Evolutionary conservation across 805 yeast species (phyloP).

Genomic region (Wickerhamiella qilinensis): DNA sequence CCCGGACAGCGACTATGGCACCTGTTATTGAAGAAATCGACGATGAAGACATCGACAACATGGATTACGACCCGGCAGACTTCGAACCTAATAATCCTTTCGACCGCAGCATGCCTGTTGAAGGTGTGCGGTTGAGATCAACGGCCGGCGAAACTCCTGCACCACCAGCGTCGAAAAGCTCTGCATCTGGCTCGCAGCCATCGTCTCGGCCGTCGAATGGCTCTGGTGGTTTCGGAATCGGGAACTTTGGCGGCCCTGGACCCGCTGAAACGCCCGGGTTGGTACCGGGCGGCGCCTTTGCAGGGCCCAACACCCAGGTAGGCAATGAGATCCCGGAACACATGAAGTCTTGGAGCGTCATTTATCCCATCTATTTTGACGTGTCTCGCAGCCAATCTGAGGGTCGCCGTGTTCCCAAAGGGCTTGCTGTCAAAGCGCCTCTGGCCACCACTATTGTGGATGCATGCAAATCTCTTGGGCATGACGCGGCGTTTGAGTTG

Average conservation of each 20-base stretch:
- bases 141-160: constrained; percentile 5
- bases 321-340: constrained; percentile 43
- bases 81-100: constrained; percentile 43
- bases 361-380: constrained; percentile 92
- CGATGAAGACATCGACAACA: constrained; percentile 62
- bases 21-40: constrained; percentile 31
- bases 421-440: constrained; percentile 72
- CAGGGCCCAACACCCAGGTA: background rate
- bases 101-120: constrained; percentile 17
- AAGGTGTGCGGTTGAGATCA: constrained; percentile 10
- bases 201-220: background rate
- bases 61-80: constrained; percentile 89
- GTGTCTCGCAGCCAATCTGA: constrained; percentile 51
- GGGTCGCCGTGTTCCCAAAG: constrained; percentile 65
- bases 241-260: background rate
- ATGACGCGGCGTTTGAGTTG: constrained; percentile 28
- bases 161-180: constrained; percentile 3
- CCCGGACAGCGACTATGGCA: constrained; percentile 12
- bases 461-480: constrained; percentile 33
- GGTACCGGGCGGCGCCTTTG: background rate
- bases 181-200: constrained; percentile 17
- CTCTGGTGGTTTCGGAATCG: background rate
- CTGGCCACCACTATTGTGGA: constrained; percentile 69
- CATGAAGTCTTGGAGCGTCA: constrained; percentile 49
- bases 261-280: background rate